These are phyloP conservation scores for Solanum appendiculatum DNA, from an alignment of 257 asterid genomes.

Conservation along the genomic window DNA sequence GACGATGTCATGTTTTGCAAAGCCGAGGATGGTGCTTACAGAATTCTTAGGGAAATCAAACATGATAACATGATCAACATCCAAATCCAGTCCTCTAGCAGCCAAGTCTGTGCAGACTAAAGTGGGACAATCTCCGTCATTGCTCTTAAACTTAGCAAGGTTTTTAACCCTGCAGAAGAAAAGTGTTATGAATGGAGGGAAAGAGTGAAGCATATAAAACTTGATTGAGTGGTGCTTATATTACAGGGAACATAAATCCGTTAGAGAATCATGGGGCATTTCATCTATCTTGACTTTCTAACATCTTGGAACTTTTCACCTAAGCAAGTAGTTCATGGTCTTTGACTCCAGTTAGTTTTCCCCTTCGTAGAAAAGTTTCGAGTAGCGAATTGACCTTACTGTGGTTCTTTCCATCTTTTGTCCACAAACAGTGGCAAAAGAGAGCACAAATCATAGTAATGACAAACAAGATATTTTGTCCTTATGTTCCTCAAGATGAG, in stretches of 20 bases:
- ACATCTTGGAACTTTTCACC: background rate
- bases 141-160: conserved; percentile 69
- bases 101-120: conserved; percentile 98
- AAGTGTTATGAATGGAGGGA: background rate
- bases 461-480: background rate
- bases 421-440: background rate
- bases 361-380: background rate
- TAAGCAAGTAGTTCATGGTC: background rate
- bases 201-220: background rate
- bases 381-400: background rate
- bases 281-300: background rate
- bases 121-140: conserved; percentile 95
- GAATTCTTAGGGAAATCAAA: conserved; percentile 92
- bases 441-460: background rate
- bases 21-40: conserved; percentile 34
- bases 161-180: conserved; percentile 54
- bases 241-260: background rate
- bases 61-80: conserved; percentile 97
- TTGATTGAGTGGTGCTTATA: background rate
- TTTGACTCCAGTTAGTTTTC: background rate
- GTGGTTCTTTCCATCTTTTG: background rate
- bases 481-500: background rate
- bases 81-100: conserved; percentile 98
- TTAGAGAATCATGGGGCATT: background rate
- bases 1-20: background rate